Evolutionary conservation across 805 yeast genomes (phyloP), one percentile per base, ranked within the genome.

Genomic region (Candida sonorensis): DNA sequence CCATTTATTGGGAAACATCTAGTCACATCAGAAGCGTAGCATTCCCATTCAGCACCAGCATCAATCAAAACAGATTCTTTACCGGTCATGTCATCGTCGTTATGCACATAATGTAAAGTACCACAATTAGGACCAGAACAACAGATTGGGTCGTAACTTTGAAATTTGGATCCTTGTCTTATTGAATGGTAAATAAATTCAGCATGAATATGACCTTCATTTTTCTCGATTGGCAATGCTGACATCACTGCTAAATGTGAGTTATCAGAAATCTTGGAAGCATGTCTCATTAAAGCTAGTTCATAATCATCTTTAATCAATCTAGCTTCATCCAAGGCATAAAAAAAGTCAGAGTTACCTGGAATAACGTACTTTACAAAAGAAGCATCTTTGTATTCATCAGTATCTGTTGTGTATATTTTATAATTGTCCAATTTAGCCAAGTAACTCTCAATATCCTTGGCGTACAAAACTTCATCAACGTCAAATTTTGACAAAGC

Each of bases 31-130:
- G 86, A 69, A 3, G 96, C 88, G 57, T 90, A 90, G 55, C 85
- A 77, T 42, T 75, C 73, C 96, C 97, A 90, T 59, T 90, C 97
- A 3, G 96, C 95, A 35, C 98, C 98, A 7, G 97, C 97, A 62
- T 90, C 98, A 33, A 90, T 79, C 40, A 90, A 69, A 10, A 90
- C 69, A 5, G 88, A 70, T 29, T 72, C 75, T 48, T 75, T 77
- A 13, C 69, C 71, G 9, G 55, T 66, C 36, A 79, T 50, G 4
- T 67, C 61, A 31, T 75, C 80, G 48, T 87, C 92, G 51, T 90
- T 90, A 50, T 78, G 79, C 13, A 83, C 77, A 51, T 88, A 90
- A 56, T 90, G 98, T 38, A 90, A 68, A 2, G 96, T 86, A 11
- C 95, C 85, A 55, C 95, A 84, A 42, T 79, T 77, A 20, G 94